These are phyloP conservation scores for Hypoxylon fuscum DNA, from an alignment of 495 filamentous ascomycete species.

Conservation along the genomic window DNA sequence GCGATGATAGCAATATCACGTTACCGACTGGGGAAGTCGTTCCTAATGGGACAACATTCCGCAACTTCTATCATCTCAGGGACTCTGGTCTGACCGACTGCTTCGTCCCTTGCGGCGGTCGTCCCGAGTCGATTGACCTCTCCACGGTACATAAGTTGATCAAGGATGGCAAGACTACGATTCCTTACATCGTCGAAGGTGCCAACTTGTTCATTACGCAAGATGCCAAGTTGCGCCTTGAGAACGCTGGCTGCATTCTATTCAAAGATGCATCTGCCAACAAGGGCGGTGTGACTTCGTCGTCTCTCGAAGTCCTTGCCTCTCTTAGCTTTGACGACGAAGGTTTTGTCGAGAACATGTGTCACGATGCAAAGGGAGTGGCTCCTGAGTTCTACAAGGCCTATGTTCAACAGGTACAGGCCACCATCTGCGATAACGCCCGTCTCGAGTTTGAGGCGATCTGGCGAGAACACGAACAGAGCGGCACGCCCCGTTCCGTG, in stretches of 20 bases:
- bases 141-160: slow-evolving; percentile 86
- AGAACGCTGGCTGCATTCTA: slow-evolving; percentile 90
- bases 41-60: slow-evolving; percentile 92
- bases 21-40: slow-evolving; percentile 88
- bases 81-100: slow-evolving; percentile 77
- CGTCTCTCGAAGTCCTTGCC: slow-evolving; percentile 93
- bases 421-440: slow-evolving; percentile 87
- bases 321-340: slow-evolving; percentile 91
- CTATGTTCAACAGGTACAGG: slow-evolving; percentile 92
- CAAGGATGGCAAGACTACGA: slow-evolving; percentile 78
- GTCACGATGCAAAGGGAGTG: slow-evolving; percentile 77
- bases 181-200: slow-evolving; percentile 97
- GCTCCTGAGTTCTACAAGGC: slow-evolving; percentile 88
- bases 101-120: slow-evolving; percentile 96
- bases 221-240: slow-evolving; percentile 93
- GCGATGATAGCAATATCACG: slow-evolving; percentile 86
- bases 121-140: slow-evolving; percentile 96
- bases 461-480: slow-evolving; percentile 91
- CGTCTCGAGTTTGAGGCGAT: slow-evolving; percentile 95
- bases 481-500: slow-evolving; percentile 77
- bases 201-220: slow-evolving; percentile 99
- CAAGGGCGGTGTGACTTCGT: slow-evolving; percentile 99
- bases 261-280: slow-evolving; percentile 99
- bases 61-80: slow-evolving; percentile 95
- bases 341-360: slow-evolving; percentile 93